Evolutionary conservation across 2,329 filamentous ascomycete genomes (phyloP), one percentile per base, ranked within the genome.

Genomic region (Geoglossum cookeanum): DNA sequence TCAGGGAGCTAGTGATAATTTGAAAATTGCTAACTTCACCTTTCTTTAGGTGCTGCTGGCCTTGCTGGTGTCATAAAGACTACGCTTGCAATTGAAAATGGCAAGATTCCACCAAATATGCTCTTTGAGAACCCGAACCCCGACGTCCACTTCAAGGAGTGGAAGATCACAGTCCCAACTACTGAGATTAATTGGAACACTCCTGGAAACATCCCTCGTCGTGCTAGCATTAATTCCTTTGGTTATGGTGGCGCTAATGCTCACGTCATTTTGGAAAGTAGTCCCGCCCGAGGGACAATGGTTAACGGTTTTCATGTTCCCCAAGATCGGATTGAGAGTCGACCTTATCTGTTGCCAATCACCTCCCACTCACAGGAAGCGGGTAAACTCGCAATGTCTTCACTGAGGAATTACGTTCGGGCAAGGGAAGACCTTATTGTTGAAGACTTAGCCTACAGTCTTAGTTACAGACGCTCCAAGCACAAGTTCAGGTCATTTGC

Each of bases 11-110:
- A 22, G 22, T 22, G 22, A 2, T 22, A 22, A 22, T 22, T 22
- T 22, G 22, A 22, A 22, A 22, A 1, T 22, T 22, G 22, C 22
- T 22, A 22, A 22, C 22, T 22, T 2, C 22, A 22, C 22, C 22
- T 22, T 22, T 22, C 22, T 2, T 22, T 22, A 22, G 22, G 22
- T 22, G 22, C 22, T 8, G 74, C 75, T 2, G 76, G 75, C 1
- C 67, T 78, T 6, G 75, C 76, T 1, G 74, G 76, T 1, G 61
- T 78, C 5, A 76, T 79, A 64, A 79, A 79, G 63, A 71, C 70
- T 3, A 67, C 78, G 3, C 66, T 79, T 3, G 67, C 70, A 8
- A 62, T 78, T 1, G 75, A 79, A 61, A 70, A 72, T 32, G 75
- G 74, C 17, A 65, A 69, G 53, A 78, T 80, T 6, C 64, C 62